phyloP scores from a whole-genome alignment of 108 stramenopile species.

The Cyclotella sp. region DNA sequence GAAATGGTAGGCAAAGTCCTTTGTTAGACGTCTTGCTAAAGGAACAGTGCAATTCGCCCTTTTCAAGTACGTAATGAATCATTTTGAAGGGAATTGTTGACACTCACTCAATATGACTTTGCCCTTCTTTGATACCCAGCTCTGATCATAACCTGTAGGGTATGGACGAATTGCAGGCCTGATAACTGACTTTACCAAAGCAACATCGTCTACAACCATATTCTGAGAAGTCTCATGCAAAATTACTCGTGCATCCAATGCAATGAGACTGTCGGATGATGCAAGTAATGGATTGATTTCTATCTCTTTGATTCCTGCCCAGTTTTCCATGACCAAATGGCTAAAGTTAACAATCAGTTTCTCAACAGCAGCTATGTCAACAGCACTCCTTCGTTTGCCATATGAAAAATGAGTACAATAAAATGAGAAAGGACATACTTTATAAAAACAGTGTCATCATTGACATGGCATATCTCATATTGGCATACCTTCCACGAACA shows the following conservation, averaged over 20 bases:
- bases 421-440: background rate
- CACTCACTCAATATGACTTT: constrained; percentile 28
- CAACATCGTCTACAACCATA: constrained; percentile 20
- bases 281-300: constrained; percentile 51
- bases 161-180: constrained; percentile 47
- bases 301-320: constrained; percentile 39
- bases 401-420: background rate
- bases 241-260: constrained; percentile 44
- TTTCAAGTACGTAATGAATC: too few species aligned
- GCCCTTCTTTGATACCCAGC: constrained; percentile 34
- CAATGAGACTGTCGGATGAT: constrained; percentile 15
- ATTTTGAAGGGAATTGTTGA: background rate
- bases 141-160: constrained; percentile 34
- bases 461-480: background rate
- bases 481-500: constrained; percentile 27
- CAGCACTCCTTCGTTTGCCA: constrained; percentile 2
- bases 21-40: too few species aligned
- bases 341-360: constrained; percentile 43
- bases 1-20: background rate
- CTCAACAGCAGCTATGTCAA: constrained; percentile 34
- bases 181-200: constrained; percentile 5
- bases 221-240: constrained; percentile 6
- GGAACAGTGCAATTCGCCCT: too few species aligned
- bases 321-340: constrained; percentile 46
- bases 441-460: background rate